These are phyloP conservation scores for Penicillium olsonii DNA, from an alignment of 2,329 filamentous ascomycete species.

Conservation along the genomic window DNA sequence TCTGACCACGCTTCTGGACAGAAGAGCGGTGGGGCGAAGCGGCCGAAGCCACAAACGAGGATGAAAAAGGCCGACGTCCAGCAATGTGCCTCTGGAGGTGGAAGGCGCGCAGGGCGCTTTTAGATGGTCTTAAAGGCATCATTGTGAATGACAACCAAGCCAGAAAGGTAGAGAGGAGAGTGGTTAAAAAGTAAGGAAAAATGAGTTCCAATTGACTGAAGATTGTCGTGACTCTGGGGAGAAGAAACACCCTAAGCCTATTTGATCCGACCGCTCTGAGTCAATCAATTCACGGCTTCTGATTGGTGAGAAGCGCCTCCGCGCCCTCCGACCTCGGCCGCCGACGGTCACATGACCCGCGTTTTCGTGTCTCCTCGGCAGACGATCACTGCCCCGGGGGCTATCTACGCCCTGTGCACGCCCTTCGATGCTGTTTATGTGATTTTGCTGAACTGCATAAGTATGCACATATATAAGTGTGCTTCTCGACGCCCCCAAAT, in stretches of 20 bases:
- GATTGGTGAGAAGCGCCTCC: conserved; percentile 25
- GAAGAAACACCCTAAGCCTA: conserved; percentile 25
- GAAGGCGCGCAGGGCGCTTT: conserved; percentile 50
- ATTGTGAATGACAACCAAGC: conserved; percentile 45
- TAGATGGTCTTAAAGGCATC: conserved; percentile 54
- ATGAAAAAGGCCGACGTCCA: conserved; percentile 45
- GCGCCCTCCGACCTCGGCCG: conserved; percentile 35
- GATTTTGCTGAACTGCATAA: background rate
- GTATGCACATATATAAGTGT: background rate
- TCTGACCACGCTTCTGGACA: conserved; percentile 48
- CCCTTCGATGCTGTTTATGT: too few species aligned
- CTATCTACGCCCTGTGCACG: too few species aligned
- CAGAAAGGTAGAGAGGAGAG: conserved; percentile 25
- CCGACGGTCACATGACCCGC: conserved; percentile 18
- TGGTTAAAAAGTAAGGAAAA: conserved; percentile 22
- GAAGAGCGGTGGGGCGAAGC: conserved; percentile 49
- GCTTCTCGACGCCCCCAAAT: background rate
- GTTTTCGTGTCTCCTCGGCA: conserved; percentile 11
- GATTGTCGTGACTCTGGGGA: conserved; percentile 22
- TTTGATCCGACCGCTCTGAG: conserved; percentile 23
- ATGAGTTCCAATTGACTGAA: conserved; percentile 25
- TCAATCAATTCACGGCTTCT: conserved; percentile 26
- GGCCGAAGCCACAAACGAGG: conserved; percentile 46
- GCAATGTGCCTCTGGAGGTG: conserved; percentile 44
- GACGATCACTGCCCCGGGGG: background rate